Evolutionary conservation across 331 rosid species (phyloP).

Genomic region (Acacia pycnantha): DNA sequence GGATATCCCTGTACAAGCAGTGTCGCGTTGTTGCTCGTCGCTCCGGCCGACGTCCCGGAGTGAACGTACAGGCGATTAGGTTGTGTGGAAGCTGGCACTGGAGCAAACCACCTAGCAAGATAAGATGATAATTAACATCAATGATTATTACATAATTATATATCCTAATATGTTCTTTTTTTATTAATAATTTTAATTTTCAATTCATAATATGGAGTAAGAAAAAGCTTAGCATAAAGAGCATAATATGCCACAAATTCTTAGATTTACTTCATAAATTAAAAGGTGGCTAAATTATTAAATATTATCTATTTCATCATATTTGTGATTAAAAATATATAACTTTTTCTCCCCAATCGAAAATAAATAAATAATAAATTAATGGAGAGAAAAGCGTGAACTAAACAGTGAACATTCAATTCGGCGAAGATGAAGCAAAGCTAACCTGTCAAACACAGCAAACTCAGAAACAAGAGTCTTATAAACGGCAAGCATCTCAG

Average conservation of each 20-base stretch:
- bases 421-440: not conserved
- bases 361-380: no score
- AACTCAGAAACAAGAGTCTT: constrained; percentile 70
- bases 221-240: no score
- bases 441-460: constrained; percentile 86
- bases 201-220: no score
- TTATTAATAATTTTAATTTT: no score
- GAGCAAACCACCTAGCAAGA: constrained; percentile 83
- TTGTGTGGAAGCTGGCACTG: constrained; percentile 80
- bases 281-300: no score
- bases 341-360: no score
- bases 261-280: no score
- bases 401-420: not conserved
- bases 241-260: no score
- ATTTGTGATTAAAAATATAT: no score
- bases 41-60: constrained; percentile 78
- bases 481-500: constrained; percentile 59
- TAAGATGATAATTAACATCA: not conserved
- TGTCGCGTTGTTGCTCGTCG: constrained; percentile 66
- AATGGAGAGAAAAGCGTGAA: not conserved
- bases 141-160: not conserved
- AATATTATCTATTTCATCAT: no score
- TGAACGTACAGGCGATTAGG: constrained; percentile 83
- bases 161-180: not conserved
- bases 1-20: constrained; percentile 62